Evolutionary conservation across 2,329 filamentous ascomycete species (phyloP).

Genomic region (Tolypocladium inflatum): DNA sequence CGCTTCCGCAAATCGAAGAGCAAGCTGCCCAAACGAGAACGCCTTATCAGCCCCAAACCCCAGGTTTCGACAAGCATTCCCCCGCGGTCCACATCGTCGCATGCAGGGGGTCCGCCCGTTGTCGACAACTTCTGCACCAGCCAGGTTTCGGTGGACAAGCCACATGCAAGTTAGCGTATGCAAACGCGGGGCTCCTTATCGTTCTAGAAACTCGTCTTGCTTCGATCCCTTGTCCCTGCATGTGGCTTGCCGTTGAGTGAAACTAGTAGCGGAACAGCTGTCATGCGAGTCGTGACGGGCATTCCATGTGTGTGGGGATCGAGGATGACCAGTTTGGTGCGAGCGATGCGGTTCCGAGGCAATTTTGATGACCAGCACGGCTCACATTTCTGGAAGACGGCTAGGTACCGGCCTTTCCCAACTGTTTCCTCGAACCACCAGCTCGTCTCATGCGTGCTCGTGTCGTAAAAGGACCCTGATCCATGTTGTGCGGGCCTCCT

Average conservation of each 20-base stretch:
- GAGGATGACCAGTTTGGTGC: background rate
- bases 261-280: background rate
- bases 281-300: background rate
- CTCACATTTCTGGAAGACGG: background rate
- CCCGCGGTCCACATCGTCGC: background rate
- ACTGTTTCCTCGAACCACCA: background rate
- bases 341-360: background rate
- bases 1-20: background rate
- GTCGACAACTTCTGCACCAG: background rate
- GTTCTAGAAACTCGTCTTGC: background rate
- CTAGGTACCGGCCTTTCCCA: background rate
- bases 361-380: background rate
- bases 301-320: background rate
- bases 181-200: background rate
- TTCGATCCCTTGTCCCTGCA: background rate
- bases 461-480: background rate
- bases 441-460: background rate
- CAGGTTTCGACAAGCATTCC: background rate
- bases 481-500: background rate
- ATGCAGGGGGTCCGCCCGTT: background rate
- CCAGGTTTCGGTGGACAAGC: background rate
- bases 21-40: background rate
- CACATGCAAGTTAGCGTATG: background rate
- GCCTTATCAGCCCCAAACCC: background rate
- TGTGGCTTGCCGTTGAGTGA: background rate